Percentiles rank a stretch among this genome's conserved stretches.
phyloP scores from a whole-genome alignment of 2,329 filamentous ascomycete species.

The Microdochium trichocladiopsis region DNA sequence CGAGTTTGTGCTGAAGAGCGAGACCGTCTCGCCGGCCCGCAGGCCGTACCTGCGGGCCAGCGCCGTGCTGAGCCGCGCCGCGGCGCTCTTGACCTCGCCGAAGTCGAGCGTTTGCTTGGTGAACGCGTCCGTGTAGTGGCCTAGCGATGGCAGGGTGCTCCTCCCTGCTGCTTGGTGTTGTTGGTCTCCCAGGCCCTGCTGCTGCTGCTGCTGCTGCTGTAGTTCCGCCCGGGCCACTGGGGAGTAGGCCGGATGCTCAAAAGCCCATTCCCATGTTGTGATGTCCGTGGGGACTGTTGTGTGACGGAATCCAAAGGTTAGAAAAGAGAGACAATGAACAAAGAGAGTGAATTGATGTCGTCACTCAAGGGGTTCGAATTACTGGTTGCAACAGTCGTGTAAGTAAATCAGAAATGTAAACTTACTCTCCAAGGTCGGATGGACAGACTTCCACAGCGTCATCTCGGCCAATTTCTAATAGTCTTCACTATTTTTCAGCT shows the following conservation, averaged over 20 bases:
- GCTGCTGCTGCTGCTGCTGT: slow-evolving; percentile 18
- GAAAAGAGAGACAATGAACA: background rate
- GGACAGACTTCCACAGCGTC: background rate
- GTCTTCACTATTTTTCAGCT: no score
- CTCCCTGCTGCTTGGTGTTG: no score
- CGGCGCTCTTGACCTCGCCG: slow-evolving; percentile 42
- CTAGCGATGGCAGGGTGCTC: no score
- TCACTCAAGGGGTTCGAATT: no score
- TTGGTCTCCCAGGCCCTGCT: no score
- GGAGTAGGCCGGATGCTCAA: slow-evolving; percentile 43
- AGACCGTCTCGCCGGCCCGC: slow-evolving; percentile 42
- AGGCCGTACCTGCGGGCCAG: slow-evolving; percentile 48
- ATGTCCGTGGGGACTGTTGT: slow-evolving; percentile 42
- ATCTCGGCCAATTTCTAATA: background rate
- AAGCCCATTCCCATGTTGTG: slow-evolving; percentile 55
- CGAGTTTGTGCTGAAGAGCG: slow-evolving; percentile 53
- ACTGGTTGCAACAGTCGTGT: no score
- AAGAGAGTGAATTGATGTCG: no score
- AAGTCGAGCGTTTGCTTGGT: slow-evolving; percentile 49
- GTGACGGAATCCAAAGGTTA: no score
- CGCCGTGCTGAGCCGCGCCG: slow-evolving; percentile 49
- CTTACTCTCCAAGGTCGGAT: background rate
- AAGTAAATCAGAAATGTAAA: background rate
- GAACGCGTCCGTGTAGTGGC: slow-evolving; percentile 45
- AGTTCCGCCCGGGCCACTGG: slow-evolving; percentile 16